Evolutionary conservation across 2,329 filamentous ascomycete genomes (phyloP), one percentile per base, ranked within the genome.

Genomic region (Basipetospora chlamydospora): DNA sequence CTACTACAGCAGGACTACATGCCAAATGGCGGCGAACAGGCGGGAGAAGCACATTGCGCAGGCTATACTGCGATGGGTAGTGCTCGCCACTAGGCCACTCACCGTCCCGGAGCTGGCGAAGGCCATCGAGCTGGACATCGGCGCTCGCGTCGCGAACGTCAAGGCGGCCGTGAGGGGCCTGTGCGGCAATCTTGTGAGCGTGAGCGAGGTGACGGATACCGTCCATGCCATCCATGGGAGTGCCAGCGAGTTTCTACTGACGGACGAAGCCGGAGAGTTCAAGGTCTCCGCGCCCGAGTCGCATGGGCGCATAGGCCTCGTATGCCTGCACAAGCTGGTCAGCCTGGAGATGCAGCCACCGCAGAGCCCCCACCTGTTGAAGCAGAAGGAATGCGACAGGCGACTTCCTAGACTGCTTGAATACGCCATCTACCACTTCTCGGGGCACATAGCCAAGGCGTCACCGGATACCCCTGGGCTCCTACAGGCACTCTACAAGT

Each of bases 151-250:
- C 10, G 17, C 39, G n/a, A 46, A 41, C 18, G 26, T 47, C 1
- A 44, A 46, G 22, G 34, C 23, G 12, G 43, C 47, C 4, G 45
- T 57, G 5, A 37, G 42, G 21, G 43, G 44, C 3, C 33, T 50
- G 2, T 57, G 53, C 30, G 53, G 53, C 1, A 46, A 55, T 6
- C 43, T 57, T 9, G 48, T 56, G 3, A 37, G 26, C 3, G 38
- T 55, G 6, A 45, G 54, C 35, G 21, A 40, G 3, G 15, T 39
- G 6, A 30, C 38, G 0, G 43, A 41, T 11, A 16, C 39, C 2
- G 44, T 53, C 3, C 35, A 48, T 8, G 32, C 55, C 21, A 42
- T 51, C 8, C 51, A 56, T 30, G 30, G 47, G 13, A 54, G 50
- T 2, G 51, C 43, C 1, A 39, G 44, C 13, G 46, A 51, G 35